These are phyloP conservation scores for Thalassiosira exigua DNA, from an alignment of 352 stramenopile genomes.

Conservation along the genomic window DNA sequence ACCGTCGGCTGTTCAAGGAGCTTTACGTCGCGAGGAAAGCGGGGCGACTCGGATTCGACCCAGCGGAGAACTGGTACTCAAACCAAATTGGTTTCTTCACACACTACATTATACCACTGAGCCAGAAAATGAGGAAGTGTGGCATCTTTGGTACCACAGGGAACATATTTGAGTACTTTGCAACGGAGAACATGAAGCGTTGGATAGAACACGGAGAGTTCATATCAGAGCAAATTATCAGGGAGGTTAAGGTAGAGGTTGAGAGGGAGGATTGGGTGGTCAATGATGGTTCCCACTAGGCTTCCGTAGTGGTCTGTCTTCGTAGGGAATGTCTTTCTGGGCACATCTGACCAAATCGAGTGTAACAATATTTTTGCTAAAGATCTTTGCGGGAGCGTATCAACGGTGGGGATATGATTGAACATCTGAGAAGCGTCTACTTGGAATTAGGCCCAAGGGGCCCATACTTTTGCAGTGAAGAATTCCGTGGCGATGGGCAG, in stretches of 20 bases:
- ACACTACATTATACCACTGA: constrained; percentile 72
- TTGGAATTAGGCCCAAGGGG: no score
- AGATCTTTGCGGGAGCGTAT: no score
- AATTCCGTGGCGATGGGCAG: no score
- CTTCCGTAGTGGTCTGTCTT: background rate
- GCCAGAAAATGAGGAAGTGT: constrained; percentile 63
- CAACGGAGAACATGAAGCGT: constrained; percentile 59
- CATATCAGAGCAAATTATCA: constrained; percentile 58
- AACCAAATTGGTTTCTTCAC: constrained; percentile 71
- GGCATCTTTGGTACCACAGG: constrained; percentile 64
- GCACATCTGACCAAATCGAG: no score
- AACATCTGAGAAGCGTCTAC: no score
- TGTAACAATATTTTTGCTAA: no score
- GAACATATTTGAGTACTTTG: constrained; percentile 70
- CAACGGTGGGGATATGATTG: no score
- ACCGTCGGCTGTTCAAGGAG: constrained; percentile 62
- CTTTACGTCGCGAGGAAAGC: constrained; percentile 42
- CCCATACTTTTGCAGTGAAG: no score
- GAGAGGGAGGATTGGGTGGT: constrained; percentile 4
- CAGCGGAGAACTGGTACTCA: constrained; percentile 61
- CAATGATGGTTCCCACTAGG: background rate
- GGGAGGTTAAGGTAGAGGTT: constrained; percentile 46
- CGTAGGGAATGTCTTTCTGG: no score
- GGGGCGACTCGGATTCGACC: constrained; percentile 44
- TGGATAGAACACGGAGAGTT: constrained; percentile 57